Conservation (phyloP, 371 early-diverging fungal genomes). For the Mucor mucedo region DNA sequence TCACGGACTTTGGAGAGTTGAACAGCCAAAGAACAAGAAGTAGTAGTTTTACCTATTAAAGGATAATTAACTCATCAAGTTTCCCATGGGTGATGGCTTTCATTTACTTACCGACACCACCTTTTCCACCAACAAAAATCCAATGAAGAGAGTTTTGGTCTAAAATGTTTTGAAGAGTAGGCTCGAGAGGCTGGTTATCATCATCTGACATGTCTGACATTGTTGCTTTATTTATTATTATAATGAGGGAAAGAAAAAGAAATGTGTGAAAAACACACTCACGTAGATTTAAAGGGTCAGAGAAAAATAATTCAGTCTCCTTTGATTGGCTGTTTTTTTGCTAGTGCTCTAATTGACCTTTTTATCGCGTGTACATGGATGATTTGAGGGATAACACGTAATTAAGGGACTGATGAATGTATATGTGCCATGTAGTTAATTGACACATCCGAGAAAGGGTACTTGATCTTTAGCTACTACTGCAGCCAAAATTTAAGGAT, state of each 20-base stretch:
- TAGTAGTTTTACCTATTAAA: conserved; percentile 67
- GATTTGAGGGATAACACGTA: too few relatives aligned
- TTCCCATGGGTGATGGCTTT: conserved; percentile 1
- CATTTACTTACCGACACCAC: conserved; percentile 92
- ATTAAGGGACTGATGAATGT: too few relatives aligned
- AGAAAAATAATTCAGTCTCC: too few relatives aligned
- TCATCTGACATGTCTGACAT: conserved; percentile 64
- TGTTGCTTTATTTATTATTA: not conserved
- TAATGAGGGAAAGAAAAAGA: conserved; percentile 1
- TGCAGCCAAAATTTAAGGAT: too few relatives aligned
- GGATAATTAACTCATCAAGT: conserved; percentile 19
- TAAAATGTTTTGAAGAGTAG: conserved; percentile 91
- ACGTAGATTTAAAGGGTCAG: not conserved
- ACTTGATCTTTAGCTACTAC: too few relatives aligned
- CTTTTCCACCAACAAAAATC: conserved; percentile 99
- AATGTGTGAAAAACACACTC: not conserved
- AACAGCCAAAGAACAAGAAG: conserved; percentile 86
- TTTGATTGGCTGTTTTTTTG: too few relatives aligned
- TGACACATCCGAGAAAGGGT: too few relatives aligned
- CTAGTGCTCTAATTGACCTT: too few relatives aligned
- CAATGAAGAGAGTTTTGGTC: conserved; percentile 95
- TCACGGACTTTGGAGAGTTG: conserved; percentile 92
- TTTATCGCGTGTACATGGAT: too few relatives aligned
- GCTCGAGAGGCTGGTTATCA: conserved; percentile 73
- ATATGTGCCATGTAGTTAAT: too few relatives aligned